These are phyloP conservation scores for Geotrichum macrosporum DNA, from an alignment of 1,139 yeast species.

Conservation along the genomic window DNA sequence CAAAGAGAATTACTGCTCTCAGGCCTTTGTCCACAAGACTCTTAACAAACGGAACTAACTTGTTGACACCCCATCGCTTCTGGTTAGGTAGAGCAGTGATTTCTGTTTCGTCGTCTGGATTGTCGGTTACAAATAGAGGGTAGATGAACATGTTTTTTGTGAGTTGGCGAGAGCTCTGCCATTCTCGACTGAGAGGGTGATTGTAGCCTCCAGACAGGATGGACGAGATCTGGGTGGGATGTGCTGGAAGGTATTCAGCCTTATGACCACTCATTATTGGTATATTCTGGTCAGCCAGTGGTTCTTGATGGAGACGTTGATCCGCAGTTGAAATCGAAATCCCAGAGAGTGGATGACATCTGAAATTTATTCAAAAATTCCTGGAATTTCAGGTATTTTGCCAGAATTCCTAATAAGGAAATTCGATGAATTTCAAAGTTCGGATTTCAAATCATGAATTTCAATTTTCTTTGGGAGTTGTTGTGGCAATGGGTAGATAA, in stretches of 20 bases:
- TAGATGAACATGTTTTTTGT: conserved; percentile 83
- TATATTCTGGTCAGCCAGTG: too few species aligned
- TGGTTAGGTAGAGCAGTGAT: conserved; percentile 84
- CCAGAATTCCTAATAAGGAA: background rate
- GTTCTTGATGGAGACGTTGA: background rate
- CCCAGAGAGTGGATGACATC: background rate
- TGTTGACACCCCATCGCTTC: conserved; percentile 80
- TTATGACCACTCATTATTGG: conserved; percentile 15
- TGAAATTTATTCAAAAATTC: background rate
- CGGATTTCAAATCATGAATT: too few species aligned
- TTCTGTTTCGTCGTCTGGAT: conserved; percentile 69
- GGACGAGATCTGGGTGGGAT: conserved; percentile 65
- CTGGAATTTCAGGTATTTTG: conserved; percentile 2
- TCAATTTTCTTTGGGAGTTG: too few species aligned
- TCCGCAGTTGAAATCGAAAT: background rate
- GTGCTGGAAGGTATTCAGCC: conserved; percentile 29
- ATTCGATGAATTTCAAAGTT: background rate
- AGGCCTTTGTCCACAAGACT: conserved; percentile 76
- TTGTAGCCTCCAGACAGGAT: conserved; percentile 90
- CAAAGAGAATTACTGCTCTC: conserved; percentile 80
- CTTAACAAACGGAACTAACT: conserved; percentile 65
- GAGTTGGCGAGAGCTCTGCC: conserved; percentile 86
- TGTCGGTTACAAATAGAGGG: conserved; percentile 83
- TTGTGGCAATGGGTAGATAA: too few species aligned
- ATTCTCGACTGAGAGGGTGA: conserved; percentile 80